Evolutionary conservation across 306 rosid genomes (phyloP).

Genomic region (Biancaea sappan): DNA sequence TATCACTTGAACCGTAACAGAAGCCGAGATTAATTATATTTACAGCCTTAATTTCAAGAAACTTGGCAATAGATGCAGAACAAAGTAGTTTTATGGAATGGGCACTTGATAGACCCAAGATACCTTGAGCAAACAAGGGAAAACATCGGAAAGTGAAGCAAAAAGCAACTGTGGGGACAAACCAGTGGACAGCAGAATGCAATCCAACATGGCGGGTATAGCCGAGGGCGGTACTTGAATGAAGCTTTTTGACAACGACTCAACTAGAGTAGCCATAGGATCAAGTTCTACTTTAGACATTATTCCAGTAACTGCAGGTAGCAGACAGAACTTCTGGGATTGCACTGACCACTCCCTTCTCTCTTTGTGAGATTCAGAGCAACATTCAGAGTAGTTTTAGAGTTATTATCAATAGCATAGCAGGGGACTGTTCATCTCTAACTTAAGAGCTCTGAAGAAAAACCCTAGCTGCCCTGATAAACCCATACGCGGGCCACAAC

Average conservation of each 20-base stretch:
- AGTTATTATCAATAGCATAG: not conserved
- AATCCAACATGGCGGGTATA: slow-evolving; percentile 73
- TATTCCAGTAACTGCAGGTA: not conserved
- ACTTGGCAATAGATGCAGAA: not conserved
- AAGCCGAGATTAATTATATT: too few relatives aligned
- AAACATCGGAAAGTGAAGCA: slow-evolving; percentile 57
- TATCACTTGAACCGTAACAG: not conserved
- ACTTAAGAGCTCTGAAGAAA: not conserved
- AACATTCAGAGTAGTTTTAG: too few relatives aligned
- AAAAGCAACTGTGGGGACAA: slow-evolving; percentile 59
- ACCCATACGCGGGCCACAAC: slow-evolving; percentile 1
- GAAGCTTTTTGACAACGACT: slow-evolving; percentile 61
- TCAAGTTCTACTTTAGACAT: slow-evolving; percentile 44
- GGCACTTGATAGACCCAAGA: slow-evolving; percentile 11
- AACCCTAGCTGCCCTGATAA: slow-evolving; percentile 25
- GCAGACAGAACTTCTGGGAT: not conserved
- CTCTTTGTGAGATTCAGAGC: not conserved
- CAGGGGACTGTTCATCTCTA: not conserved
- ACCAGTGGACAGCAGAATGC: slow-evolving; percentile 67
- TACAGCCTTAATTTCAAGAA: not conserved
- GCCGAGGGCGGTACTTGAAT: slow-evolving; percentile 66
- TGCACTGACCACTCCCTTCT: not conserved
- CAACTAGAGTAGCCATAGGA: slow-evolving; percentile 52
- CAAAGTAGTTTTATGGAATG: not conserved
- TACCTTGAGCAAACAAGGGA: slow-evolving; percentile 63